Percentiles rank a stretch among this genome's conserved stretches.
Conservation (phyloP, 768 basidiomycete species). For the Suillus subaureus region DNA sequence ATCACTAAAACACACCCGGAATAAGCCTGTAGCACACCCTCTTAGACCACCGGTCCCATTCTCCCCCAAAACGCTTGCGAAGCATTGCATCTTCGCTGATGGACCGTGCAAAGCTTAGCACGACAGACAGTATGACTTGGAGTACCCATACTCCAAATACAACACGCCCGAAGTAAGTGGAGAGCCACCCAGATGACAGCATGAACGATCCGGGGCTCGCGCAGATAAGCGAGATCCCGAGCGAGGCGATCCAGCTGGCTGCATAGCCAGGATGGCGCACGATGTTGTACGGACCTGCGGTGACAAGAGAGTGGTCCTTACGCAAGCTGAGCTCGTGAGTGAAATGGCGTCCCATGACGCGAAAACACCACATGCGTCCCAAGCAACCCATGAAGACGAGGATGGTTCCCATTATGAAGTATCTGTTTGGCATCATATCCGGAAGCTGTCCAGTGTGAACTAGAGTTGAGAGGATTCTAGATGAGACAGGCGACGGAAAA, state of each 20-base stretch:
- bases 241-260: conserved; percentile 22
- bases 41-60: conserved; percentile 26
- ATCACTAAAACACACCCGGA: conserved; percentile 26
- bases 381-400: conserved; percentile 29
- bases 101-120: conserved; percentile 31
- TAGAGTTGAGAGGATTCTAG: conserved; percentile 22
- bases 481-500: conserved; percentile 22
- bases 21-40: conserved; percentile 30
- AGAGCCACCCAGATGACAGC: conserved; percentile 29
- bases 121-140: conserved; percentile 28
- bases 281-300: conserved; percentile 36
- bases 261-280: conserved; percentile 41
- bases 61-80: conserved; percentile 20
- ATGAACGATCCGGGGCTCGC: conserved; percentile 33
- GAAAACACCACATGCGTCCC: conserved; percentile 41
- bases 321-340: conserved; percentile 37
- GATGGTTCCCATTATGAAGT: conserved; percentile 32
- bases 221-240: conserved; percentile 35
- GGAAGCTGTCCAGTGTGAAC: conserved; percentile 23
- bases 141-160: conserved; percentile 31
- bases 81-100: conserved; percentile 28
- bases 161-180: conserved; percentile 16
- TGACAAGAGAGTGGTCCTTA: conserved; percentile 33
- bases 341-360: conserved; percentile 34
- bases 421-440: conserved; percentile 24